phyloP scores from a whole-genome alignment of 805 yeast genomes.

The Suhomyces tanzawaensis region DNA sequence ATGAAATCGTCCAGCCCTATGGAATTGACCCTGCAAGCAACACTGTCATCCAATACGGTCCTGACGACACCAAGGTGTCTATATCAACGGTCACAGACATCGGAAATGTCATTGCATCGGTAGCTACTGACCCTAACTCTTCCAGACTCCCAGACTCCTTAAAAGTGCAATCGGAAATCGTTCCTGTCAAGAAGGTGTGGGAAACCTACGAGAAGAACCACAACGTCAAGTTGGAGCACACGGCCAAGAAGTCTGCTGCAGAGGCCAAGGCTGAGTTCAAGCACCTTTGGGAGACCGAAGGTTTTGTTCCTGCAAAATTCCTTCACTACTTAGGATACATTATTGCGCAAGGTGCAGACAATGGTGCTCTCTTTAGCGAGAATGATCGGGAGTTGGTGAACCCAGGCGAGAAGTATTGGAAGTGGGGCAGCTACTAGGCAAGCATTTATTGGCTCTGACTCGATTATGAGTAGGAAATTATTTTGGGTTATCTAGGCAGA shows the following conservation, averaged over 20 bases:
- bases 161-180: slow-evolving; percentile 40
- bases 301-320: slow-evolving; percentile 34
- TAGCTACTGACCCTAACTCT: slow-evolving; percentile 24
- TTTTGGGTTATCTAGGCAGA: too few species aligned
- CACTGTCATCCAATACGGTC: slow-evolving; percentile 39
- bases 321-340: slow-evolving; percentile 32
- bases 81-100: slow-evolving; percentile 29
- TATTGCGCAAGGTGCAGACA: slow-evolving; percentile 39
- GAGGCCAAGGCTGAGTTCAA: slow-evolving; percentile 31
- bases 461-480: too few species aligned
- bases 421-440: too few species aligned
- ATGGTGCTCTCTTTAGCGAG: slow-evolving; percentile 32
- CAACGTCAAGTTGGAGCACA: slow-evolving; percentile 21
- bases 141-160: slow-evolving; percentile 42
- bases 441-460: too few species aligned
- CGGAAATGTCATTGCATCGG: slow-evolving; percentile 15
- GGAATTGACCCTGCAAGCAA: slow-evolving; percentile 38
- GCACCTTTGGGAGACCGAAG: slow-evolving; percentile 20
- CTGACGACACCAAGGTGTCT: slow-evolving; percentile 33
- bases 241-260: slow-evolving; percentile 15
- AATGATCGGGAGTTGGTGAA: slow-evolving; percentile 44
- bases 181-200: slow-evolving; percentile 38
- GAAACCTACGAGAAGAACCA: slow-evolving; percentile 40
- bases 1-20: slow-evolving; percentile 31
- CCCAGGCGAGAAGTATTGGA: slow-evolving; percentile 44